A percentile compares a stretch with the other conserved stretches of the same genome.
phyloP scores from a whole-genome alignment of 768 basidiomycete species.

The Russula vinacea region DNA sequence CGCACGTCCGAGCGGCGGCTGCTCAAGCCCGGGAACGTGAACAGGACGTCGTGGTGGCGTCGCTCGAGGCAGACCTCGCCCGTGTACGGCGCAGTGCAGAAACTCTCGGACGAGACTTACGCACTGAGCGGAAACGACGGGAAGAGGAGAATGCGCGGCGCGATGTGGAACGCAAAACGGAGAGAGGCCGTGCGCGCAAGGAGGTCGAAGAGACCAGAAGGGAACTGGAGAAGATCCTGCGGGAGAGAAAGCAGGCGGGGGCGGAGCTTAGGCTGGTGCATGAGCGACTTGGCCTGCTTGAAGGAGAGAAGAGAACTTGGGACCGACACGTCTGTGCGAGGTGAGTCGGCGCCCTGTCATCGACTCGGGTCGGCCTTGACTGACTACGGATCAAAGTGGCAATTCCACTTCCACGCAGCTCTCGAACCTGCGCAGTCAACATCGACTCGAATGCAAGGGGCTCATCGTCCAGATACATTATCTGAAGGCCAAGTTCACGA shows the following conservation, averaged over 20 bases:
- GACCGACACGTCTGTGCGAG: conserved; percentile 54
- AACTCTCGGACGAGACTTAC: conserved; percentile 74
- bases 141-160: conserved; percentile 55
- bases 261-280: conserved; percentile 58
- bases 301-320: conserved; percentile 52
- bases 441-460: conserved; percentile 87
- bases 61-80: conserved; percentile 67
- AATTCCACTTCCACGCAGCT: conserved; percentile 52
- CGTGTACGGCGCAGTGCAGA: conserved; percentile 76
- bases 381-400: conserved; percentile 35
- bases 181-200: conserved; percentile 43
- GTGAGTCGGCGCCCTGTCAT: conserved; percentile 41
- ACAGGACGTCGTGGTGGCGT: conserved; percentile 60
- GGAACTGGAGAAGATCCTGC: conserved; percentile 48
- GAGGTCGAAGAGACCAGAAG: conserved; percentile 16
- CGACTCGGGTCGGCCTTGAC: conserved; percentile 9
- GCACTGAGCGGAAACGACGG: conserved; percentile 61
- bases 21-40: conserved; percentile 56
- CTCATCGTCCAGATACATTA: conserved; percentile 88
- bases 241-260: conserved; percentile 63
- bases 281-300: conserved; percentile 24
- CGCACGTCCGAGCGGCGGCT: conserved; percentile 49
- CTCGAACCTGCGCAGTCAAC: conserved; percentile 55
- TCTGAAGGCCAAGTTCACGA: conserved; percentile 85
- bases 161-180: conserved; percentile 45